Percentiles rank a stretch among this genome's conserved stretches.
Conservation (phyloP, 192 early-diverging fungal genomes). For the Backusella luteola region DNA sequence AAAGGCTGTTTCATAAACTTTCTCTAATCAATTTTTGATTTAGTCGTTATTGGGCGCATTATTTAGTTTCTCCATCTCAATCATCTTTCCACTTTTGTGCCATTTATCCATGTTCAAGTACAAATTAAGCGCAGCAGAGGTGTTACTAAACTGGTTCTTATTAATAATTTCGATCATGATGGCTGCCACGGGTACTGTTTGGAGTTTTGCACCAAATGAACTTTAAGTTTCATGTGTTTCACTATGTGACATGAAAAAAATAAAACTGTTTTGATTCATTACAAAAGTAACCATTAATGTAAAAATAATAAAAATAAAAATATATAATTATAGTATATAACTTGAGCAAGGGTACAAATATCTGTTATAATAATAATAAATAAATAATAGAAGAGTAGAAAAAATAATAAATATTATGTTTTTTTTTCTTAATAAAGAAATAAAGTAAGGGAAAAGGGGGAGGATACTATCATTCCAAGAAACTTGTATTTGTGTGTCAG, state of each 20-base stretch:
- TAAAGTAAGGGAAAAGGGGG: neutral
- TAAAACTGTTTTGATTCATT: neutral
- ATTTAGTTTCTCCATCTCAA: constrained; percentile 34
- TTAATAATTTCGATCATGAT: constrained; percentile 20
- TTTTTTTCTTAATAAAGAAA: neutral
- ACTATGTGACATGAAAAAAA: neutral
- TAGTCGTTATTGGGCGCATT: constrained; percentile 34
- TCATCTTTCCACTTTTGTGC: constrained; percentile 38
- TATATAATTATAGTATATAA: neutral
- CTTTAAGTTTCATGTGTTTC: neutral
- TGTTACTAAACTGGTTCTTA: constrained; percentile 18
- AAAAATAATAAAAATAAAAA: neutral
- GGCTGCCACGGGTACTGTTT: constrained; percentile 34
- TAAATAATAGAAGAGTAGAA: neutral
- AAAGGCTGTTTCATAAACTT: neutral
- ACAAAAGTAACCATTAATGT: neutral
- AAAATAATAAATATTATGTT: constrained; percentile 4
- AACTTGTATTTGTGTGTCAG: too few species aligned
- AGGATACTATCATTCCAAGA: too few species aligned
- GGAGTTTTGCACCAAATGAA: constrained; percentile 32
- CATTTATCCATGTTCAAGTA: constrained; percentile 30
- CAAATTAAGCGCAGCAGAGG: constrained; percentile 19
- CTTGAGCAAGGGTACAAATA: neutral
- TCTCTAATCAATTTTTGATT: neutral
- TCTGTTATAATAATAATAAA: neutral